Evolutionary conservation across 495 filamentous ascomycete species (phyloP).

Genomic region (Daldinia decipiens): DNA sequence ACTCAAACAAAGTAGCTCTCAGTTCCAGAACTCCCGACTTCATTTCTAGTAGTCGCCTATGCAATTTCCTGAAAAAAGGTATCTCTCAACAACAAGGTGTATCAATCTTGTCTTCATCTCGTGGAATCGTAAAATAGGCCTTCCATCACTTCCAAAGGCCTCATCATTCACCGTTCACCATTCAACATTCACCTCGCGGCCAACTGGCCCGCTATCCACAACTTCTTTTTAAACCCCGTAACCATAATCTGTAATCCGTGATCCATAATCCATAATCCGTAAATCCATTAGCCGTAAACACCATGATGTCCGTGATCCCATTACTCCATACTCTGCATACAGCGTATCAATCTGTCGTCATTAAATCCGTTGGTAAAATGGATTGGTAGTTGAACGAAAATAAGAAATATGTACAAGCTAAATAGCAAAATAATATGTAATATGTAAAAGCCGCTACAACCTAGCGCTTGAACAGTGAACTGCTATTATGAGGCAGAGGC

Average conservation of each 20-base stretch:
- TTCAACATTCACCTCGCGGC: slow-evolving; percentile 11
- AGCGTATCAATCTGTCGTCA: slow-evolving; percentile 27
- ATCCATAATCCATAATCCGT: slow-evolving; percentile 20
- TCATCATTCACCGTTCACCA: slow-evolving; percentile 22
- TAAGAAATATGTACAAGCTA: neutral
- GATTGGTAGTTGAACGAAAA: neutral
- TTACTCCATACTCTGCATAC: slow-evolving; percentile 28
- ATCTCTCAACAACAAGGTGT: slow-evolving; percentile 24
- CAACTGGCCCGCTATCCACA: slow-evolving; percentile 5
- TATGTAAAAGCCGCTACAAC: slow-evolving; percentile 14
- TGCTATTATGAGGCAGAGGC: slow-evolving; percentile 37
- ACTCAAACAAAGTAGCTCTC: neutral
- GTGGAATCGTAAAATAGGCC: slow-evolving; percentile 28
- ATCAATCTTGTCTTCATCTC: slow-evolving; percentile 23
- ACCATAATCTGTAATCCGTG: slow-evolving; percentile 17
- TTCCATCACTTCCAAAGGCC: neutral
- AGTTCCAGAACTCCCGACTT: slow-evolving; percentile 13
- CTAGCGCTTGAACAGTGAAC: slow-evolving; percentile 38
- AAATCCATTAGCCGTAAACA: slow-evolving; percentile 37
- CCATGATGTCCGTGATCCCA: slow-evolving; percentile 30
- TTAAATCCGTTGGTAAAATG: slow-evolving; percentile 3
- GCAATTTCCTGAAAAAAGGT: slow-evolving; percentile 24
- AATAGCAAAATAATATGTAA: slow-evolving; percentile 2
- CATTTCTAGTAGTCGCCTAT: slow-evolving; percentile 29
- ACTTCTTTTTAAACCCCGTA: neutral